Evolutionary conservation across 306 rosid genomes (phyloP), one percentile per base, ranked within the genome.

Genomic region (cucumber (Cucumis sativus)): DNA sequence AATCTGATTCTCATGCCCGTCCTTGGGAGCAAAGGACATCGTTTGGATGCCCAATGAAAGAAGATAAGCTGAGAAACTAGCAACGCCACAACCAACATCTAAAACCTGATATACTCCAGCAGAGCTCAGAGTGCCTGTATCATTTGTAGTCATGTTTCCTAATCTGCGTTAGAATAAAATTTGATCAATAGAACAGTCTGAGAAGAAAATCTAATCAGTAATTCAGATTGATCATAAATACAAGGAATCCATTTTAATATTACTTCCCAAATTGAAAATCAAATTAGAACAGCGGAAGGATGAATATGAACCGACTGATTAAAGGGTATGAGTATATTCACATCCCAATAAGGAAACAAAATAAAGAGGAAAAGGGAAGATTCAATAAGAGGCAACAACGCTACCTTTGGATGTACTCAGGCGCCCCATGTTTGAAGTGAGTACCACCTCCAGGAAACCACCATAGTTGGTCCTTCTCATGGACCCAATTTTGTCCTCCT

Each of bases 381-480:
- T 49, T 47, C 13, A 70, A 49, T 25, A 25, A 71, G 23, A 71
- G 23, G 5, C 40, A 49, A 49, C 60, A 71, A 28, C 4, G n/a
- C 5, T 85, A 90, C 98, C 98, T 90, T 73, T 89, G 86, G 64
- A 92, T 95, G 84, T 95, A 95, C 79, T 92, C 97, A 10, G 96
- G 49, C 35, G 99, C 97, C 17, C 99, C 97, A 57, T 90, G 87
- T 87, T 95, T 95, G 86, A 95, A 95, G 87, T 95, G 99, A 73
- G 97, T 92, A 83, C 99, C 97, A 57, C 99, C 99, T 45, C 98
- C 98, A 2, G 98, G 98, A 87, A 95, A 95, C 97, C 96, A 92
- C 97, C 99, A 89, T 14, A 92, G 88, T 67, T 84, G 84, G 81
- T 86, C 88, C 91, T 85, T 89, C 71, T 81, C 88, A 80, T 95